Evolutionary conservation across 31 red algal genomes (phyloP).

Genomic region (Endocladia muricata): DNA sequence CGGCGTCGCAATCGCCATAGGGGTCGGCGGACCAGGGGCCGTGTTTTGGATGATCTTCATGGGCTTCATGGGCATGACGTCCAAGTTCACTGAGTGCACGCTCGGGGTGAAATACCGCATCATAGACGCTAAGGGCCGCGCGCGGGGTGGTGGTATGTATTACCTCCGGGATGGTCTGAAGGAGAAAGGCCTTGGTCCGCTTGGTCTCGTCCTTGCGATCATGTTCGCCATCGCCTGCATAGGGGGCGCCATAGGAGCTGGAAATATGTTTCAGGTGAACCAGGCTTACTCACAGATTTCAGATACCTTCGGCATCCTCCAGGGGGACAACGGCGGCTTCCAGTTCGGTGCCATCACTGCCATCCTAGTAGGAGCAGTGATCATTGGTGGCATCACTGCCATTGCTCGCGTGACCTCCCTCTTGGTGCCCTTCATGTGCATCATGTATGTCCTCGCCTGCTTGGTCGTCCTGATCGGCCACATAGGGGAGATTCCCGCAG

Average conservation of each 20-base stretch:
- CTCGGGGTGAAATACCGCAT: constrained; percentile 27
- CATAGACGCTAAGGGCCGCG: constrained; percentile 6
- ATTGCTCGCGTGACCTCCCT: neutral
- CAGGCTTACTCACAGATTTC: neutral
- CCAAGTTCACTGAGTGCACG: constrained; percentile 31
- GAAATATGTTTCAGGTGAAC: constrained; percentile 22
- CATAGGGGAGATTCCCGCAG: neutral
- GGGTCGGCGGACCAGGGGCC: constrained; percentile 10
- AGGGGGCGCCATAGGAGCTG: constrained; percentile 10
- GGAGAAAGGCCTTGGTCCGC: neutral
- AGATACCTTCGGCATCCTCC: neutral
- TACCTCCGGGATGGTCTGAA: constrained; percentile 10
- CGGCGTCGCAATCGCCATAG: constrained; percentile 6
- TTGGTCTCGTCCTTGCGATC: constrained; percentile 3
- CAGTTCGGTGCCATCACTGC: constrained; percentile 12
- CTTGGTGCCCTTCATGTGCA: constrained; percentile 22
- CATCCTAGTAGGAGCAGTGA: constrained; percentile 13
- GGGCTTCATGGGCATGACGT: constrained; percentile 24
- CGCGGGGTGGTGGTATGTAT: constrained; percentile 13
- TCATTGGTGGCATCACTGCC: constrained; percentile 24
- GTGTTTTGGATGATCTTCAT: constrained; percentile 20
- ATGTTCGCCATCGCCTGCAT: constrained; percentile 26
- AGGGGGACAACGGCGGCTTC: too few species aligned
- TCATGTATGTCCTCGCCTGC: constrained; percentile 6
- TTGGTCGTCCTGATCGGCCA: constrained; percentile 14